Base-by-base conservation (phyloP, 73 alveolate genomes). In the Paramecium biaurelia region DNA sequence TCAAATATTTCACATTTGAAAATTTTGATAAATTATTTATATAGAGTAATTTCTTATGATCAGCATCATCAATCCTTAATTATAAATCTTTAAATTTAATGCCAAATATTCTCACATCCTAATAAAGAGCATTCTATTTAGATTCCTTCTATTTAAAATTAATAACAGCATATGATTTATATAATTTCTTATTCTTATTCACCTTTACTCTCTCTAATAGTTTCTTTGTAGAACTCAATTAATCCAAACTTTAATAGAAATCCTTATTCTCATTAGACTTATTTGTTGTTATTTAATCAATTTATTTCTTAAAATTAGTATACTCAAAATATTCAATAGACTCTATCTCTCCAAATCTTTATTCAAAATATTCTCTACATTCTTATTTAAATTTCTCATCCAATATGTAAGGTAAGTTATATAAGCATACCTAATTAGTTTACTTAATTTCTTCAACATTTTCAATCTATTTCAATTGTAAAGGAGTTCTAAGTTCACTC, bases 41-140 rank as follows among this genome's bases (percentile, higher is more conserved):
- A 38, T 72, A 72, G 4, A 72, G 20, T 10, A 72, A 2, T 21
- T 37, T 32, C 45, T 72, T 72, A 34, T 72, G 58, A 72, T 72
- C 86, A 14, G 58, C 32, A 37, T 72, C 86, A 72, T 72, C 86
- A 8, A 72, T 72, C 5, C 58, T 30, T 15, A 72, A 12, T 34
- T 28, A 11, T 35, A 72, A 28, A 38, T 72, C 86, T 37, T 72
- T 34, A 15, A 72, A 72, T 38, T 72, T 72, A 0, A 72, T 12
- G 14, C 86, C 86, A 72, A 72, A 72, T 72, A 72, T 34, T 37
- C 86, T 72, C 30, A 72, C 15, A 38, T 72, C 86, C n/a, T 72
- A 38, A 35, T 34, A 34, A 4, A 72, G 32, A 34, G 59, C 58
- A 34, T 72, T 72, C 45, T 72, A 37, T 37, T 72, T 72, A 4